A percentile compares a stretch with the other conserved stretches of the same genome.
Conservation (phyloP, 192 early-diverging fungal genomes). For the Coemansia sp. region DNA sequence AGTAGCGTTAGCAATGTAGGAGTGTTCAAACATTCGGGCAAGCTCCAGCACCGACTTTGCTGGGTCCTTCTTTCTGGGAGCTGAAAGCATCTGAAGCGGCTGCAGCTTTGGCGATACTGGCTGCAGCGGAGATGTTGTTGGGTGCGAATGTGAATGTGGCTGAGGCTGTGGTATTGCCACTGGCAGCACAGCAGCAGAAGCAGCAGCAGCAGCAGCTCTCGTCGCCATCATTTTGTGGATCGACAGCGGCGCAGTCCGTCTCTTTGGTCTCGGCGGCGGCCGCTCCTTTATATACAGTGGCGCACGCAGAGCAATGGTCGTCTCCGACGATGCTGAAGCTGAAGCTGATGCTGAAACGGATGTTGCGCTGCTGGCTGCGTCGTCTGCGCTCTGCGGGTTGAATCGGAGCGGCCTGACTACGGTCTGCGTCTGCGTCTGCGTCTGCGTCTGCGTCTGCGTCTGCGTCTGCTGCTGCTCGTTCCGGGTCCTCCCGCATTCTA, state of each 20-base stretch:
- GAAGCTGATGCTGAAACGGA: no score
- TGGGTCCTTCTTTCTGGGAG: background rate
- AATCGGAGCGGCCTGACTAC: slow-evolving; percentile 24
- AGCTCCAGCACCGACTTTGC: slow-evolving; percentile 36
- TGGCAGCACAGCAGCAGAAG: background rate
- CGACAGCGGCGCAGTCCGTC: slow-evolving; percentile 8
- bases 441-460: background rate
- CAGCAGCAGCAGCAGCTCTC: background rate
- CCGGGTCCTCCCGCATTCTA: background rate
- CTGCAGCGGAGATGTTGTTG: background rate
- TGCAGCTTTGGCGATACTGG: slow-evolving; percentile 5
- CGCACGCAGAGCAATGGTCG: slow-evolving; percentile 31
- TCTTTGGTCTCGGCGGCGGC: background rate
- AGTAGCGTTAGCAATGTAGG: background rate
- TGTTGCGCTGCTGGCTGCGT: background rate
- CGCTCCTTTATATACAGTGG: slow-evolving; percentile 8
- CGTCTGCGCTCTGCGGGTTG: slow-evolving; percentile 12
- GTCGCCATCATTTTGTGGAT: slow-evolving; percentile 9
- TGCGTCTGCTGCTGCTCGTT: slow-evolving; percentile 10
- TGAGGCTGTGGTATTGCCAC: background rate
- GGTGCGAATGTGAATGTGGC: no score
- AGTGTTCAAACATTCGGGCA: slow-evolving; percentile 42
- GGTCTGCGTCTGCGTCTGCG: background rate
- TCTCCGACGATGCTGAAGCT: background rate
- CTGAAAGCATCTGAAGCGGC: background rate